Evolutionary conservation across 2,329 filamentous ascomycete genomes (phyloP).

Genomic region (Diaporthe vaccinii): DNA sequence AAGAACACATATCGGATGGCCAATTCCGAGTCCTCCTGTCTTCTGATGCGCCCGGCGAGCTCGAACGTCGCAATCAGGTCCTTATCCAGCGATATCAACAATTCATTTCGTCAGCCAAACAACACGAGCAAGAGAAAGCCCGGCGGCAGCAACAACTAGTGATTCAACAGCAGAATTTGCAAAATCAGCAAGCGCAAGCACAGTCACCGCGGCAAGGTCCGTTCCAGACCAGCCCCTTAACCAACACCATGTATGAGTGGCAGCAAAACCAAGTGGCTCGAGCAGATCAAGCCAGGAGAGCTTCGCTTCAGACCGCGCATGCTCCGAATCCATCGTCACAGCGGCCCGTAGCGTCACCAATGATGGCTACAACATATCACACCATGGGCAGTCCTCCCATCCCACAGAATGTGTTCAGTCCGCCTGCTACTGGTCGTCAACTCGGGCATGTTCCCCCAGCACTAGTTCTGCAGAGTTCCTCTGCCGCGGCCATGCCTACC

Average conservation of each 20-base stretch:
- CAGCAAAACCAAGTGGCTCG: constrained; percentile 24
- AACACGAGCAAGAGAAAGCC: neutral
- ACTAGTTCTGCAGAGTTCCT: constrained; percentile 14
- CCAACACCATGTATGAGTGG: constrained; percentile 9
- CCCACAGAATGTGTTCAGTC: neutral
- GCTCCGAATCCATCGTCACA: neutral
- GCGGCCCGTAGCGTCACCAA: constrained; percentile 12
- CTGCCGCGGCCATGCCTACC: neutral
- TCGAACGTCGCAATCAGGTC: constrained; percentile 40
- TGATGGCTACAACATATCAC: neutral
- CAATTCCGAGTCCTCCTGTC: constrained; percentile 1
- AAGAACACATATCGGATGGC: constrained; percentile 35
- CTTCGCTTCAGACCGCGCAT: constrained; percentile 6
- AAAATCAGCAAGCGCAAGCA: constrained; percentile 40
- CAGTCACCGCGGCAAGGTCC: constrained; percentile 15
- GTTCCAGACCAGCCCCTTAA: neutral
- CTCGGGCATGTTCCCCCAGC: neutral
- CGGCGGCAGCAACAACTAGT: constrained; percentile 7
- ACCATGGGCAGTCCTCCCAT: neutral
- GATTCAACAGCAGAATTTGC: constrained; percentile 17
- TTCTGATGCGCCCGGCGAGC: constrained; percentile 16
- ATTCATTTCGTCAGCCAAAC: constrained; percentile 2
- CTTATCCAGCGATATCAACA: constrained; percentile 42
- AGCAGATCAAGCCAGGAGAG: neutral
- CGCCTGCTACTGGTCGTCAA: neutral